Evolutionary conservation across 2,329 filamentous ascomycete species (phyloP), one percentile per base, ranked within the genome.

Genomic region (Xylaria sp.): DNA sequence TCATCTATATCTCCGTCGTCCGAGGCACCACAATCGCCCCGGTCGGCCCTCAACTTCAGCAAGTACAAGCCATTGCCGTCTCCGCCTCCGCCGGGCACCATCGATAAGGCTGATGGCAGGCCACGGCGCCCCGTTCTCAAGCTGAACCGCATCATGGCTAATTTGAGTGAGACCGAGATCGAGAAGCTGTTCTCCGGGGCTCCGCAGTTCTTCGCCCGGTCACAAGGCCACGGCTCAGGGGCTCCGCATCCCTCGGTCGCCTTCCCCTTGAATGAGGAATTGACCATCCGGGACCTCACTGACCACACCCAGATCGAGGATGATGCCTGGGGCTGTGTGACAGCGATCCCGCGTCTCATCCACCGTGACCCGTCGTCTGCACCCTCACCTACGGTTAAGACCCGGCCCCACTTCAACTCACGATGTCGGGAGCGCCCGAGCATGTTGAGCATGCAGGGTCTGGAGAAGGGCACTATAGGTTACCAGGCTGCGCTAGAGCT

Each of bases 121-220:
- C 78, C 81, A 51, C 77, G 78, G 66, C 84, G 80, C 72, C 84
- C 84, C 44, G 79, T 85, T 66, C 78, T 89, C 69, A 87, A 84
- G 75, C 80, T 89, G 48, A 81, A 84, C 69, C 84, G 85, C 77
- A 90, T 88, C 80, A 90, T 90, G 84, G 83, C 87, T 54, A 85
- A 85, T 58, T 82, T 91, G 67, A 85, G 81, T 74, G 84, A 88
- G 55, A 81, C 84, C 50, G 89, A 92, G 73, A 82, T 93, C 61
- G 88, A 90, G 80, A 88, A 89, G 79, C 85, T 93, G 75, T 93
- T 93, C 82, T 91, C 90, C 31, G 91, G 91, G n/a, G 91, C 91
- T 52, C 91, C 91, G 71, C 90, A 92, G 77, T 93, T 91, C 82
- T 90, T 89, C 78, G 86, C 88, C 73, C 85, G 87, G 62, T 86